Base-by-base conservation (phyloP, 2,329 filamentous ascomycete species). In the Metarhizium brunneum region DNA sequence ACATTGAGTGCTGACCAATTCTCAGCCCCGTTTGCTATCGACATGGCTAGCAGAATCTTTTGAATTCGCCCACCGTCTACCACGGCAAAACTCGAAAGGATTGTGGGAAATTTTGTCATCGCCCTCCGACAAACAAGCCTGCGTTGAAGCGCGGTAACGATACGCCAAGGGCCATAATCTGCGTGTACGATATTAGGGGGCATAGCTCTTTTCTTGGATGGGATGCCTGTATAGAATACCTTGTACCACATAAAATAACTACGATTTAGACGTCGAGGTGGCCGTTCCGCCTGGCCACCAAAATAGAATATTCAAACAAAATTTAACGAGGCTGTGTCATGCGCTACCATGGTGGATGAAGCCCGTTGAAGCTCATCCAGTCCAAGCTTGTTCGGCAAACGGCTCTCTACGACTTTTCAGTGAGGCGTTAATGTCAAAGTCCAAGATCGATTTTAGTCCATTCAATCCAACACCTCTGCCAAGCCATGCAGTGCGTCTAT, bases 11-110 rank as follows among this genome's bases (percentile, higher is more conserved):
- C 60, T 64, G 55, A 65, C 45, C 38, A 18, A 40, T 14, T 30
- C 13, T 11, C 20, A 84, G 82, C 80, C 55, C 81, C 81, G 54
- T 84, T 84, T 64, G 75, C 78, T 60, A 73, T 84, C 64, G 79
- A 84, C 58, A 76, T 76, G 61, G 69, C 74, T 56, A 72, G 72
- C 64, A 71, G 71, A 64, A 64, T 76, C 63, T 71, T 76, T 56
- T 76, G 18, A 30, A 48, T 11, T 11, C 32, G 32, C 32, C 32
- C 32, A 11, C 10, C 7, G 10, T 35, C 6, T 35, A 11, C 32
- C 10, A 35, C 7, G 6, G 10, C 32, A 35, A 35, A 11, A 35
- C 32, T 11, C 32, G 32, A 11, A 35, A 25, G 6, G 32, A 35
- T 35, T 11, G 32, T 35, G 32, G 38, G 38, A 40, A 2, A 5